These are phyloP conservation scores for Cladosporium phlei DNA, from an alignment of 2,329 filamentous ascomycete genomes.

Conservation along the genomic window DNA sequence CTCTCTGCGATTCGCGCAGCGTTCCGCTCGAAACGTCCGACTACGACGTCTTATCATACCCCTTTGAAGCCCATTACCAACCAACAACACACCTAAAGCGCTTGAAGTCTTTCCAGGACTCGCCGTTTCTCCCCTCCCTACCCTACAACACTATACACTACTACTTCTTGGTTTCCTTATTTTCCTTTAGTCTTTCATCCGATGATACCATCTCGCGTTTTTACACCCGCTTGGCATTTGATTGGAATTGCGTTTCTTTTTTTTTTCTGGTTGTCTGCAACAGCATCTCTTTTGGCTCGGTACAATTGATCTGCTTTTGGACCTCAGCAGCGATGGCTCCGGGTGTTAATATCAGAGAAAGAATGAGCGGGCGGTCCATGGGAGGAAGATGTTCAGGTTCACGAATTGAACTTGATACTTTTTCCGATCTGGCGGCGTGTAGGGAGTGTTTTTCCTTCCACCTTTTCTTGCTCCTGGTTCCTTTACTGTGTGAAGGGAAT, in stretches of 20 bases:
- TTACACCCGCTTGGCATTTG: not conserved
- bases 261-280: not conserved
- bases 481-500: too few species aligned
- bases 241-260: too few species aligned
- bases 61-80: not conserved
- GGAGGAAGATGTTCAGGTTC: too few species aligned
- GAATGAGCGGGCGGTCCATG: too few species aligned
- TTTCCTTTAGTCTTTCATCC: not conserved
- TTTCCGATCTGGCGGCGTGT: too few species aligned
- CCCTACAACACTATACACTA: not conserved
- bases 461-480: too few species aligned
- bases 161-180: not conserved
- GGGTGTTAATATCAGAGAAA: too few species aligned
- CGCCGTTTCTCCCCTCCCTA: not conserved
- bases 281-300: too few species aligned
- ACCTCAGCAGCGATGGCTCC: too few species aligned
- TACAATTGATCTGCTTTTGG: too few species aligned
- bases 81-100: not conserved
- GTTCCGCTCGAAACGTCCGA: not conserved
- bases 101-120: not conserved
- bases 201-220: conserved; percentile 9
- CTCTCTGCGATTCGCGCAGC: not conserved
- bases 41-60: not conserved
- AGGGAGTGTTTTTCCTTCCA: too few species aligned
- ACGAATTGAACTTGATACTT: too few species aligned